phyloP scores from a whole-genome alignment of 495 filamentous ascomycete genomes.

The Podospora australis region DNA sequence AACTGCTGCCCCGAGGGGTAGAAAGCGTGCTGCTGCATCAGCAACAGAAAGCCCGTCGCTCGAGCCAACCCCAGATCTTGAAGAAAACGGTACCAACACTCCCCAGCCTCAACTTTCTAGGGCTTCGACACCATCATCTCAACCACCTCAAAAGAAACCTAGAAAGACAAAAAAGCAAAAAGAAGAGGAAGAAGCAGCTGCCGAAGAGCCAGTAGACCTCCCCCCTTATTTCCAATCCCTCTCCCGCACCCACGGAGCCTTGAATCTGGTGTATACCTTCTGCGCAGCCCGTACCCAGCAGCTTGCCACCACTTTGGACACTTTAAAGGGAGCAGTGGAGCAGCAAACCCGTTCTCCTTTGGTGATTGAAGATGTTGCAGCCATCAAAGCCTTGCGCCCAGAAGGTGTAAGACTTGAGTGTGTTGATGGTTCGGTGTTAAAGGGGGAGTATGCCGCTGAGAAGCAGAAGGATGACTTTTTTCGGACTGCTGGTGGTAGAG shows the following conservation, averaged over 20 bases:
- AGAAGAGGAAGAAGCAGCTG: conserved; percentile 39
- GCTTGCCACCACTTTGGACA: conserved; percentile 83
- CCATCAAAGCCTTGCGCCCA: conserved; percentile 42
- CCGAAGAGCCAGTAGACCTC: conserved; percentile 18
- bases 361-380: conserved; percentile 68
- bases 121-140: too few species aligned
- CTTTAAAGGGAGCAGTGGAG: conserved; percentile 77
- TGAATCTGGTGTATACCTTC: conserved; percentile 93
- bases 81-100: too few species aligned
- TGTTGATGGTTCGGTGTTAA: conserved; percentile 80
- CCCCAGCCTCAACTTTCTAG: too few species aligned
- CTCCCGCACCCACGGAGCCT: conserved; percentile 69
- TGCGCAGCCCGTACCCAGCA: conserved; percentile 83
- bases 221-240: conserved; percentile 67
- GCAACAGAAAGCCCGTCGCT: too few species aligned
- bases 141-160: conserved; percentile 5
- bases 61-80: too few species aligned
- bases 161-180: neutral
- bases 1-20: too few species aligned
- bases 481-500: conserved; percentile 22
- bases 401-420: conserved; percentile 75
- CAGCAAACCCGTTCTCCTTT: conserved; percentile 68
- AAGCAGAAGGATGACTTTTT: conserved; percentile 47
- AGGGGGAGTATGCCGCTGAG: too few species aligned
- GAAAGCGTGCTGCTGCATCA: too few species aligned